Evolutionary conservation across 1,139 yeast species (phyloP).

Genomic region (Chernovozyma sophiae-reginae): DNA sequence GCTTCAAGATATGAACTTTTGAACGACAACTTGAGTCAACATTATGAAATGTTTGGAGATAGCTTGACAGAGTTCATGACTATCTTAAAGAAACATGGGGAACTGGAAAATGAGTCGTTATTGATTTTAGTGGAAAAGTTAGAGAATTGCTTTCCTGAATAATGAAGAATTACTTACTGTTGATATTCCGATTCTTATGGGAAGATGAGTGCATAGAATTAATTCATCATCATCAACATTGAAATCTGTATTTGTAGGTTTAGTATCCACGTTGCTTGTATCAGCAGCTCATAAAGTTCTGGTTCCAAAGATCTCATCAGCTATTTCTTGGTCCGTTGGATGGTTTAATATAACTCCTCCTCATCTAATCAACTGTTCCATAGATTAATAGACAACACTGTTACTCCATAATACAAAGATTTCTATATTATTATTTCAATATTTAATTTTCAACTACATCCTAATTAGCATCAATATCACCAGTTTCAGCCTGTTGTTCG

Average conservation of each 20-base stretch:
- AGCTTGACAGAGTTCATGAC: slow-evolving; percentile 52
- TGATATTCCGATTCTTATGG: too few relatives aligned
- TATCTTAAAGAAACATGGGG: slow-evolving; percentile 56
- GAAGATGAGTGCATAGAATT: too few relatives aligned
- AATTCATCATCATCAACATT: too few relatives aligned
- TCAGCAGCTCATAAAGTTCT: too few relatives aligned
- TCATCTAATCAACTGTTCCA: too few relatives aligned
- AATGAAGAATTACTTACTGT: too few relatives aligned
- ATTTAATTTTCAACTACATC: neutral
- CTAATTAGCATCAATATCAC: slow-evolving; percentile 4
- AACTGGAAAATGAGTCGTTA: slow-evolving; percentile 57
- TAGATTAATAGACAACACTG: too few relatives aligned
- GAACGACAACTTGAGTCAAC: slow-evolving; percentile 46
- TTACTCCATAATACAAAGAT: neutral
- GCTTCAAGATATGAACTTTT: slow-evolving; percentile 41
- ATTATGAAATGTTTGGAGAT: slow-evolving; percentile 52
- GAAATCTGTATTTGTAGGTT: too few relatives aligned
- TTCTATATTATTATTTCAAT: slow-evolving; percentile 3
- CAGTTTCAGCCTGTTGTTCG: slow-evolving; percentile 55
- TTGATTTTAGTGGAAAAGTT: slow-evolving; percentile 50
- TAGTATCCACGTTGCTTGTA: too few relatives aligned
- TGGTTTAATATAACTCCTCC: neutral
- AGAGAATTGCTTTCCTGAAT: slow-evolving; percentile 39
- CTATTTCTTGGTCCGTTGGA: too few relatives aligned
- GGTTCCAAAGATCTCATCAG: too few relatives aligned